These are phyloP conservation scores for Suhomyces terraborum DNA, from an alignment of 1,139 yeast genomes.

Conservation along the genomic window DNA sequence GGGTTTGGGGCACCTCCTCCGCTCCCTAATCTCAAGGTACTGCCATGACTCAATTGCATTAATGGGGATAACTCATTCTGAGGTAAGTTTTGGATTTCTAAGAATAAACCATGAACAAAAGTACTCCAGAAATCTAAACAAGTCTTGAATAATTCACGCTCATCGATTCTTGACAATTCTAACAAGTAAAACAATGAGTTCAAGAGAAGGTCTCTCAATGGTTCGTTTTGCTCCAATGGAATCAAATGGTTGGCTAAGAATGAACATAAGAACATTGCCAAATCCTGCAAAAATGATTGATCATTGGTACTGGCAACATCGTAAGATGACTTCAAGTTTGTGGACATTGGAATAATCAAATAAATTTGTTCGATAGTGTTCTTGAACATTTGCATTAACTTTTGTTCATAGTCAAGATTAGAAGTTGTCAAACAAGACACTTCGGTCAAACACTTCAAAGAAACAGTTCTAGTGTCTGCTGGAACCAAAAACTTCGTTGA, in stretches of 20 bases:
- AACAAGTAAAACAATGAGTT: slow-evolving; percentile 80
- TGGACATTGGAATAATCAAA: slow-evolving; percentile 69
- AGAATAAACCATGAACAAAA: slow-evolving; percentile 76
- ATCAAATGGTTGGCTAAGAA: slow-evolving; percentile 76
- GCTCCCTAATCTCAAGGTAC: slow-evolving; percentile 48
- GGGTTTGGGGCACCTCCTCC: slow-evolving; percentile 89
- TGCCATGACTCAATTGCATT: slow-evolving; percentile 65
- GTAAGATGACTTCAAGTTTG: slow-evolving; percentile 76
- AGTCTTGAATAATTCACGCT: slow-evolving; percentile 92
- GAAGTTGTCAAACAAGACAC: slow-evolving; percentile 67
- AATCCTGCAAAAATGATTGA: slow-evolving; percentile 92
- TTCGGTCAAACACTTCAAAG: slow-evolving; percentile 92
- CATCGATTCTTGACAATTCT: slow-evolving; percentile 87
- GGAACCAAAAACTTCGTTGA: slow-evolving; percentile 77
- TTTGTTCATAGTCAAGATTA: slow-evolving; percentile 59
- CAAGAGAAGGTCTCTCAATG: slow-evolving; percentile 59
- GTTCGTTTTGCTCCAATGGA: slow-evolving; percentile 67
- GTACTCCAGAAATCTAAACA: slow-evolving; percentile 93
- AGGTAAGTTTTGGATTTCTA: slow-evolving; percentile 83
- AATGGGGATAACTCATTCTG: slow-evolving; percentile 70
- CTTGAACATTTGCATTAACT: slow-evolving; percentile 71
- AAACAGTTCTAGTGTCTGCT: slow-evolving; percentile 76
- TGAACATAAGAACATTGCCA: slow-evolving; percentile 90
- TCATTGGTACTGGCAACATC: slow-evolving; percentile 76
- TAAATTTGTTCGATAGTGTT: slow-evolving; percentile 72